A percentile compares a stretch with the other conserved stretches of the same genome.
phyloP scores from a whole-genome alignment of 2,329 filamentous ascomycete species.

The Huntiella omanensis region DNA sequence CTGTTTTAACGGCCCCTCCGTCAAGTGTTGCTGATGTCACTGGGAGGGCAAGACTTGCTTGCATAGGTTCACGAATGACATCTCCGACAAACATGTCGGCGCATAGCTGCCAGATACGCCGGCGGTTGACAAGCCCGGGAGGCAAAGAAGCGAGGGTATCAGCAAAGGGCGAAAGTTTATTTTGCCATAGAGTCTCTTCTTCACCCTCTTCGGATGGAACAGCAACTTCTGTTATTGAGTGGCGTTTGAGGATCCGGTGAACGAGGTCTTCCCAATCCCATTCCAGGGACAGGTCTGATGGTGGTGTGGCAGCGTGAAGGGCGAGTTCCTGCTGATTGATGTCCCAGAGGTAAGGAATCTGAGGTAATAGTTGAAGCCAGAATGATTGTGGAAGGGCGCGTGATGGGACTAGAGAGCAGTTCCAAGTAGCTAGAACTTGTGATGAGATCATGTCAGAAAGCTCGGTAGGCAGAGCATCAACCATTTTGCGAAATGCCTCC shows the following conservation, averaged over 20 bases:
- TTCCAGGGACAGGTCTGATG: background rate
- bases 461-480: background rate
- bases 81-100: slow-evolving; percentile 7
- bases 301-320: background rate
- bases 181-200: background rate
- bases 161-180: background rate
- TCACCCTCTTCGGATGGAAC: background rate
- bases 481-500: background rate
- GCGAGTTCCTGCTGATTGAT: background rate
- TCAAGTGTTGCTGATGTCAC: background rate
- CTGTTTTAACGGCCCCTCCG: no score
- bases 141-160: background rate
- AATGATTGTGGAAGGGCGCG: slow-evolving; percentile 1
- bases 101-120: slow-evolving; percentile 7
- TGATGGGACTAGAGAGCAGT: background rate
- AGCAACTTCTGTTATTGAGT: no score
- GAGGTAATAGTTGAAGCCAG: background rate
- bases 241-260: background rate
- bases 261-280: slow-evolving; percentile 7
- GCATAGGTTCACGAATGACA: slow-evolving; percentile 1
- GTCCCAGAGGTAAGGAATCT: slow-evolving; percentile 4
- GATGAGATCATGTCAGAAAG: background rate
- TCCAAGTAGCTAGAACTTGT: background rate
- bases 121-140: slow-evolving; percentile 1
- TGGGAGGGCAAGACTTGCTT: background rate